A percentile compares a stretch with the other conserved stretches of the same genome.
Conservation (phyloP, 164 flowering plant genomes). For the grape (Vitis vinifera) region DNA sequence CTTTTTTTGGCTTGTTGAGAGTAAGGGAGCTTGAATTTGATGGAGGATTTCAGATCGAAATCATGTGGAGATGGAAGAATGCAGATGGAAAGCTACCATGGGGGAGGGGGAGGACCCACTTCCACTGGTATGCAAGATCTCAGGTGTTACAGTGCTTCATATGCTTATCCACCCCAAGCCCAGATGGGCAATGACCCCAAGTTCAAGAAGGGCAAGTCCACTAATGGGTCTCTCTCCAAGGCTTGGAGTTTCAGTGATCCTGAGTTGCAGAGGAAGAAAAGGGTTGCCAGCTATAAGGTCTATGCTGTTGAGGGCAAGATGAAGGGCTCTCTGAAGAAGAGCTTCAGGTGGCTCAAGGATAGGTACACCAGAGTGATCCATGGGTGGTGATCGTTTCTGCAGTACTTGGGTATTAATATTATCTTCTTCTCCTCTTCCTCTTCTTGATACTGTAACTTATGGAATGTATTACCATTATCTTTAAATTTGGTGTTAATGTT, state of each 20-base stretch:
- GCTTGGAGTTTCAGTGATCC: slow-evolving; percentile 49
- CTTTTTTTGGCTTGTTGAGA: no score
- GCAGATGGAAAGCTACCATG: slow-evolving; percentile 21
- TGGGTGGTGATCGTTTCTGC: slow-evolving; percentile 19
- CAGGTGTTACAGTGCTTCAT: slow-evolving; percentile 45
- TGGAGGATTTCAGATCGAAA: slow-evolving; percentile 47
- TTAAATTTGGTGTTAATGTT: not conserved
- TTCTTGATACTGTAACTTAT: not conserved
- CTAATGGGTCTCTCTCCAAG: slow-evolving; percentile 24
- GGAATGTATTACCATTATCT: not conserved
- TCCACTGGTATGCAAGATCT: slow-evolving; percentile 32
- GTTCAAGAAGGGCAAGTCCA: slow-evolving; percentile 38
- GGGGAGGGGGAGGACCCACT: not conserved
- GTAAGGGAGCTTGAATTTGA: not conserved
- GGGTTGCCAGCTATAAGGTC: slow-evolving; percentile 51
- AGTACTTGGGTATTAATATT: not conserved
- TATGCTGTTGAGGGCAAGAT: slow-evolving; percentile 49
- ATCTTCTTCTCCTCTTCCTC: not conserved
- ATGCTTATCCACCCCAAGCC: slow-evolving; percentile 17
- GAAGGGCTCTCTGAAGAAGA: slow-evolving; percentile 45
- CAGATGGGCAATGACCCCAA: slow-evolving; percentile 19
- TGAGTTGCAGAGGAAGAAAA: slow-evolving; percentile 52
- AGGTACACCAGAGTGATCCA: slow-evolving; percentile 24
- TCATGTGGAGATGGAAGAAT: slow-evolving; percentile 26
- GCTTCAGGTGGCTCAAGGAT: slow-evolving; percentile 46